These are phyloP conservation scores for Macaranga tanarius DNA, from an alignment of 441 rosid species.

Conservation along the genomic window DNA sequence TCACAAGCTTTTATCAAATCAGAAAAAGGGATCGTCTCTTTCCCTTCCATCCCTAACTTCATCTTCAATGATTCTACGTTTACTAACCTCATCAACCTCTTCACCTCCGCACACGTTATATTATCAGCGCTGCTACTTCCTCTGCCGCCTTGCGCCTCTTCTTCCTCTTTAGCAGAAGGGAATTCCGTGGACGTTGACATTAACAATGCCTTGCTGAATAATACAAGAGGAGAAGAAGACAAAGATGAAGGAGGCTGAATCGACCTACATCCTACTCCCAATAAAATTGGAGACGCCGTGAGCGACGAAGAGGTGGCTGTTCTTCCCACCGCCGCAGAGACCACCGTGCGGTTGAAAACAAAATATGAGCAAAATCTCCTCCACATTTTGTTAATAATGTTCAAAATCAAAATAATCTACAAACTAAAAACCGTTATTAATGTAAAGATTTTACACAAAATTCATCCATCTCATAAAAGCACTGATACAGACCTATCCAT, in stretches of 20 bases:
- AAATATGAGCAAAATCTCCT: slow-evolving; percentile 32
- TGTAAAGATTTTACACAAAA: neutral
- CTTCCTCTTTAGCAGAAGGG: neutral
- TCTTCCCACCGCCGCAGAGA: slow-evolving; percentile 20
- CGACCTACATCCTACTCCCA: neutral
- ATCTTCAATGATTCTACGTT: slow-evolving; percentile 71
- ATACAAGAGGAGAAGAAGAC: too few relatives aligned
- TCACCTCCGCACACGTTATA: slow-evolving; percentile 61
- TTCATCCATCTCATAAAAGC: too few relatives aligned
- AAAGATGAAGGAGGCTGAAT: neutral
- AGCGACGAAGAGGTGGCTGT: neutral
- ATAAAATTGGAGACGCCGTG: neutral
- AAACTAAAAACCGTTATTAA: neutral
- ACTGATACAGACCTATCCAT: too few relatives aligned
- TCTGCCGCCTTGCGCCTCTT: neutral
- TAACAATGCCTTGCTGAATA: neutral
- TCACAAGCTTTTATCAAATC: slow-evolving; percentile 61
- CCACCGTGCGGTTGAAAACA: slow-evolving; percentile 23
- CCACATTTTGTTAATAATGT: slow-evolving; percentile 32
- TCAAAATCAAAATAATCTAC: too few relatives aligned
- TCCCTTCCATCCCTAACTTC: slow-evolving; percentile 61
- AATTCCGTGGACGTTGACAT: slow-evolving; percentile 8
- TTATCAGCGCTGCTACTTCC: slow-evolving; percentile 13
- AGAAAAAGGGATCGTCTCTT: slow-evolving; percentile 59
- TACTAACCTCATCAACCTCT: slow-evolving; percentile 78